Base-by-base conservation (phyloP, 257 asterid genomes). In the Penstemon newberryi region DNA sequence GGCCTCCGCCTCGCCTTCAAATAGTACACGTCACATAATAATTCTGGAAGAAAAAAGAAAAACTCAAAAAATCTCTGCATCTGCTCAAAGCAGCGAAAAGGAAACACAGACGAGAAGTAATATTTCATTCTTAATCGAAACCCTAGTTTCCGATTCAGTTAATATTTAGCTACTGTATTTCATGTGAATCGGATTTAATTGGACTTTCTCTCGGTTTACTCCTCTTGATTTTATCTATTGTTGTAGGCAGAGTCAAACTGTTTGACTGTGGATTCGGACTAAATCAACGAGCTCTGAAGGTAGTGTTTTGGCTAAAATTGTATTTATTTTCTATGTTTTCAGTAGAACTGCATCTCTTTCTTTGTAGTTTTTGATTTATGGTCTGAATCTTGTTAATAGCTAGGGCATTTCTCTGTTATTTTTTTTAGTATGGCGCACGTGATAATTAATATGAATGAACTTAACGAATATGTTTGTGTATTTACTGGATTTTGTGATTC, bases 1-100 rank as follows among this genome's bases (percentile, higher is more conserved):
- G 96, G 65, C 83, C 0, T 1, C 33, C 15, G 10, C 25, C 15
- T 8, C 79, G 74, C 85, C 89, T 41, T 66, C 81, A 65, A 8
- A 75, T 33, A 0, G 0, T 70, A 70, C 86, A 80, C 77, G 86
- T 81, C 87, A 80, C 33, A 25, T 25, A 25, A 1, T 55, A 71
- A 4, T 5, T 66, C 75, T 11, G 4, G 65, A 57, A 55, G 45
- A 63, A 71, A 38, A 57, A 46, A 54, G 59, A 71, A 47, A 68
- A 67, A 70, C 74, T 69, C 33, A 25, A 1, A 25, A 25, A 25
- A 25, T 25, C 33, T 25, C 33, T 25, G 33, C 33, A 25, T 25
- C 33, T 25, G 33, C 33, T 25, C 33, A 25, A 25, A 25, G 33
- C 33, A 25, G 33, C 70, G 55, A 39, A 38, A 56, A 63, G 66